Percentiles rank a stretch among this genome's conserved stretches.
Conservation (phyloP, 2,329 filamentous ascomycete species). For the Penicillium hordei region DNA sequence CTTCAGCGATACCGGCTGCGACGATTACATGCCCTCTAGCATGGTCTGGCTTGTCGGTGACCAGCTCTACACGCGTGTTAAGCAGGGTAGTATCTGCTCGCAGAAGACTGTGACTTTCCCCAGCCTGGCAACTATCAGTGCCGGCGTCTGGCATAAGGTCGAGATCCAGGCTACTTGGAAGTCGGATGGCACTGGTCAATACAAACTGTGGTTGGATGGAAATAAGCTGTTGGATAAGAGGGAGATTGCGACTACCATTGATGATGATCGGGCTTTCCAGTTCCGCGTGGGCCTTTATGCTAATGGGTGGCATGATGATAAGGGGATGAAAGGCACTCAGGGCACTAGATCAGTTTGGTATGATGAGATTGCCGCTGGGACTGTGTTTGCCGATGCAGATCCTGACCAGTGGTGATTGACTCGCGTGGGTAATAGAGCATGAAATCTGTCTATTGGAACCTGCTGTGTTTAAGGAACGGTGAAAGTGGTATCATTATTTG, state of each 20-base stretch:
- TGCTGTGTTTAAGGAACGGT: not conserved
- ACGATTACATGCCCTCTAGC: conserved; percentile 51
- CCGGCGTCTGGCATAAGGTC: conserved; percentile 51
- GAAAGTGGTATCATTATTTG: not conserved
- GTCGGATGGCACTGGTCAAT: conserved; percentile 46
- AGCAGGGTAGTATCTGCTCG: conserved; percentile 41
- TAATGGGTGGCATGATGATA: conserved; percentile 52
- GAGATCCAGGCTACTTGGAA: conserved; percentile 50
- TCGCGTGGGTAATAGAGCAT: not conserved
- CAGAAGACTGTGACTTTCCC: conserved; percentile 37
- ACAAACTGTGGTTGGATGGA: conserved; percentile 52
- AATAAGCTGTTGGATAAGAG: conserved; percentile 45
- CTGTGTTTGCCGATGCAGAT: conserved; percentile 43
- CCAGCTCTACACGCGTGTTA: conserved; percentile 48
- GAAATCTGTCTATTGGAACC: not conserved
- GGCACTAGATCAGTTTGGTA: conserved; percentile 51
- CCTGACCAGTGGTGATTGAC: conserved; percentile 18
- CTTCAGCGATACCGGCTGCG: conserved; percentile 46
- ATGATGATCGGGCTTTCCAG: conserved; percentile 47
- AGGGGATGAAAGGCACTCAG: conserved; percentile 43
- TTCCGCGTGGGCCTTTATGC: conserved; percentile 53
- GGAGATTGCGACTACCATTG: conserved; percentile 48
- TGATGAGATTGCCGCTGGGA: conserved; percentile 51
- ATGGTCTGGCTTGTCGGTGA: conserved; percentile 52
- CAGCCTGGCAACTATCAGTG: conserved; percentile 41